These are phyloP conservation scores for Trichoderma atroviride DNA, from an alignment of 2,329 filamentous ascomycete genomes.

Conservation along the genomic window DNA sequence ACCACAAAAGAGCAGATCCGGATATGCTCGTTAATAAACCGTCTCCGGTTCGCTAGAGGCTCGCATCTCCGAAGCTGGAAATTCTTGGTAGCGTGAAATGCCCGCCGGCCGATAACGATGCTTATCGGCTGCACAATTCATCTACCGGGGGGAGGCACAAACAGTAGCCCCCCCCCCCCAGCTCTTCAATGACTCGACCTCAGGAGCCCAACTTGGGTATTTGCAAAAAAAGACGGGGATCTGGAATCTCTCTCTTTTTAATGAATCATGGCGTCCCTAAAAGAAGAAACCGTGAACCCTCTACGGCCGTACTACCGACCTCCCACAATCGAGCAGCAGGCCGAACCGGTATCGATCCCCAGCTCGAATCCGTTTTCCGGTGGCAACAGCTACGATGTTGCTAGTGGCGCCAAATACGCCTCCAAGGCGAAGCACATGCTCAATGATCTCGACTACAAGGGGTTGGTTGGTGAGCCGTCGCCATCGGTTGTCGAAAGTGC, in stretches of 20 bases:
- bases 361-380: constrained; percentile 51
- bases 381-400: constrained; percentile 46
- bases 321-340: constrained; percentile 55
- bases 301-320: constrained; percentile 71
- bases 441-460: constrained; percentile 87
- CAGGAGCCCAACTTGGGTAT: constrained; percentile 23
- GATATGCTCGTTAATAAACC: constrained; percentile 22
- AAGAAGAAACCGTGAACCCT: constrained; percentile 59
- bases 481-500: constrained; percentile 74
- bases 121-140: constrained; percentile 42
- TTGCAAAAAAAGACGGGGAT: constrained; percentile 32
- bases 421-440: constrained; percentile 79
- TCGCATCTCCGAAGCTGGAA: constrained; percentile 36
- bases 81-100: constrained; percentile 32
- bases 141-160: constrained; percentile 35
- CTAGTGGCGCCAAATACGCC: constrained; percentile 40
- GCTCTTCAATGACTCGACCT: constrained; percentile 27
- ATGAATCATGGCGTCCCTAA: constrained; percentile 50
- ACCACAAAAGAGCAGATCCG: constrained; percentile 6
- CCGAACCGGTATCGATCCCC: constrained; percentile 43
- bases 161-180: constrained; percentile 30
- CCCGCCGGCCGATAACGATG: constrained; percentile 32
- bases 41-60: constrained; percentile 26
- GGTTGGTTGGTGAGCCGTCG: constrained; percentile 77
- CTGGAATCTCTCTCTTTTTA: constrained; percentile 34